These are phyloP conservation scores for Trichoderma breve DNA, from an alignment of 2,329 filamentous ascomycete genomes.

Conservation along the genomic window DNA sequence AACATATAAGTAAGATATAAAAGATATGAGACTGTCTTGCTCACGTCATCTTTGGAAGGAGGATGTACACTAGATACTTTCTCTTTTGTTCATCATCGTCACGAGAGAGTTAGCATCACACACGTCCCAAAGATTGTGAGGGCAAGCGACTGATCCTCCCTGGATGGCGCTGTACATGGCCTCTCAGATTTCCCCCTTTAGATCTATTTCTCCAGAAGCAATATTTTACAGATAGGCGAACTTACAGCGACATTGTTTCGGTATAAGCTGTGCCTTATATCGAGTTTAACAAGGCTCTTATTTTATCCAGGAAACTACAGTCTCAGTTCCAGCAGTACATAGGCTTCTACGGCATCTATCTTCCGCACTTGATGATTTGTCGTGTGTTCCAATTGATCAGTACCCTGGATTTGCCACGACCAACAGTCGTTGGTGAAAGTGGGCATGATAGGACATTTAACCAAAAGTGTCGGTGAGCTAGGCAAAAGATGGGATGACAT, in stretches of 20 bases:
- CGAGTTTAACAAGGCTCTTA: background rate
- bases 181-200: no score
- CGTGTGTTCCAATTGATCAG: background rate
- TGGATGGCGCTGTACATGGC: no score
- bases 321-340: background rate
- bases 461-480: constrained; percentile 12
- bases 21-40: background rate
- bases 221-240: background rate
- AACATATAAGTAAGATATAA: no score
- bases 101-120: no score
- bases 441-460: background rate
- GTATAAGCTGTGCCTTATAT: background rate
- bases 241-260: background rate
- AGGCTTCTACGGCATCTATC: background rate
- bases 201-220: background rate
- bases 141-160: no score
- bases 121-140: no score
- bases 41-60: background rate
- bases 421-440: background rate
- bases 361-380: background rate
- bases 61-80: no score
- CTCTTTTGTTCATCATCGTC: no score
- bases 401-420: background rate
- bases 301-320: background rate
- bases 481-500: background rate